phyloP scores from a whole-genome alignment of 345 rosid species.

The Excoecaria agallocha region DNA sequence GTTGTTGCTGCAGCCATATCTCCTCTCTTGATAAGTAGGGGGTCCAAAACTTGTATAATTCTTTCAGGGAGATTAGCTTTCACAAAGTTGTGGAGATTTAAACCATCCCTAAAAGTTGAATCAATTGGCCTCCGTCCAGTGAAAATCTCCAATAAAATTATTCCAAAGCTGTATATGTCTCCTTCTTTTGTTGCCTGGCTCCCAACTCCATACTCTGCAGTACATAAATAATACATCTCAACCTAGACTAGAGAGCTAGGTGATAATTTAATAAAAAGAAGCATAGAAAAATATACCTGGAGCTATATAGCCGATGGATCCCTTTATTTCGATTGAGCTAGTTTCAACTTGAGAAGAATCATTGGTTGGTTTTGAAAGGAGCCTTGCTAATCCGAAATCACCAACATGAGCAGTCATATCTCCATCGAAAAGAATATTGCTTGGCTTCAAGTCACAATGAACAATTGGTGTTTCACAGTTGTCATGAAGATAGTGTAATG shows the following conservation, averaged over 20 bases:
- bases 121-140: background rate
- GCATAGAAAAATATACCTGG: no score
- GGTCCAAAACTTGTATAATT: background rate
- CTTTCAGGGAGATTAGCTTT: background rate
- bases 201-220: background rate
- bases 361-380: background rate
- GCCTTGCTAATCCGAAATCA: background rate
- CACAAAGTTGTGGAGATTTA: constrained; percentile 4
- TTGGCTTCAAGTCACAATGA: background rate
- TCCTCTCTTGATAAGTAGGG: background rate
- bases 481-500: background rate
- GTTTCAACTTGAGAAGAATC: background rate
- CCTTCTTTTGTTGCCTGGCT: background rate
- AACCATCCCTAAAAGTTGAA: no score
- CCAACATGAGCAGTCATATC: background rate
- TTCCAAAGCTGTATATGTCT: background rate
- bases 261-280: no score
- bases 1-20: background rate
- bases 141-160: constrained; percentile 1
- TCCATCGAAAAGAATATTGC: background rate
- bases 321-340: background rate
- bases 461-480: background rate
- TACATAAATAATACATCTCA: background rate
- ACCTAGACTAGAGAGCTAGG: no score
- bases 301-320: background rate